Evolutionary conservation across 345 rosid species (phyloP).

Genomic region (Salix arbutifolia): DNA sequence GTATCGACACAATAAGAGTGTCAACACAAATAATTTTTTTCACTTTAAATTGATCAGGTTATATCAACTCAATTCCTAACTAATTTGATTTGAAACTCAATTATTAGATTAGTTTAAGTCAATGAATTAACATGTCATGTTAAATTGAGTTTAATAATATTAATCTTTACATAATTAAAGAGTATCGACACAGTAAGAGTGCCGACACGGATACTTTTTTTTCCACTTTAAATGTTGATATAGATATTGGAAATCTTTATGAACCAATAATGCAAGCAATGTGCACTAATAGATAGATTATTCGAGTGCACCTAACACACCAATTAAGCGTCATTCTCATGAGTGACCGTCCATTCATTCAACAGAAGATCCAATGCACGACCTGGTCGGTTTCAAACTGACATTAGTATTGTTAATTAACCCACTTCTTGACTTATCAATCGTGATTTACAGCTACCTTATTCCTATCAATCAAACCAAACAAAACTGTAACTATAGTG

Average conservation of each 20-base stretch:
- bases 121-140: too few species aligned
- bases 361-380: background rate
- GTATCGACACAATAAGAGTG: too few species aligned
- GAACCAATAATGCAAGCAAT: slow-evolving; percentile 6
- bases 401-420: background rate
- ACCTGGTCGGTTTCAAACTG: slow-evolving; percentile 2
- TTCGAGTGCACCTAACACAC: background rate
- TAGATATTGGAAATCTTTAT: background rate
- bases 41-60: too few species aligned
- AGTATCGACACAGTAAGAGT: background rate
- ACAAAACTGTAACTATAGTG: background rate
- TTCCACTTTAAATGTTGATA: background rate
- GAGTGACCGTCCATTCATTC: background rate
- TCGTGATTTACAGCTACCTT: background rate
- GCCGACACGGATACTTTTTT: background rate
- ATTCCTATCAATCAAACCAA: background rate
- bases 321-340: slow-evolving; percentile 2
- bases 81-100: too few species aligned
- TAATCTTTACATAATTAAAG: too few species aligned
- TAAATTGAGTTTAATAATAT: too few species aligned
- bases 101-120: too few species aligned
- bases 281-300: background rate
- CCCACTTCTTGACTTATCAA: background rate
- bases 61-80: too few species aligned
- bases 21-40: too few species aligned